These are phyloP conservation scores for Akanthomyces muscarius DNA, from an alignment of 2,329 filamentous ascomycete species.

Conservation along the genomic window DNA sequence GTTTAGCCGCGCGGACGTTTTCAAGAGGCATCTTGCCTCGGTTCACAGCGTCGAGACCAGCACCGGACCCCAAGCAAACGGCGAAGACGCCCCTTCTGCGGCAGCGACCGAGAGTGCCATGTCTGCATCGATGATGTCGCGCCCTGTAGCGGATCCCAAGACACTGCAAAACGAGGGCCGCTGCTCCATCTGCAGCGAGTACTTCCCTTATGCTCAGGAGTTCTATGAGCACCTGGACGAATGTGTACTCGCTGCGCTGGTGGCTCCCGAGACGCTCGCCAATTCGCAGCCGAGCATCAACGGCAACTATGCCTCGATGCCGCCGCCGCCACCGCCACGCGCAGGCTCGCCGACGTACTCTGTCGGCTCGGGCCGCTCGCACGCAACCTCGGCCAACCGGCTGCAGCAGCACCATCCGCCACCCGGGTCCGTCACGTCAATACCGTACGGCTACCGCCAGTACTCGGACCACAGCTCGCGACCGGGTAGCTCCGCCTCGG, in stretches of 20 bases:
- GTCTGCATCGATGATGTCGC: conserved; percentile 4
- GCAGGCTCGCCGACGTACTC: conserved; percentile 2
- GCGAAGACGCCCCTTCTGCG: not conserved
- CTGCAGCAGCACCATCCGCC: not conserved
- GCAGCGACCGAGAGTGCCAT: not conserved
- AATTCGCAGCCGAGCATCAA: not conserved
- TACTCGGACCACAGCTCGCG: conserved; percentile 9
- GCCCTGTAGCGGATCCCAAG: conserved; percentile 12
- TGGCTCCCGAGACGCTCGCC: conserved; percentile 32
- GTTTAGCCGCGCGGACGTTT: conserved; percentile 94
- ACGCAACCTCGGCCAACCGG: conserved; percentile 1
- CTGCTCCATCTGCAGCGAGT: conserved; percentile 82
- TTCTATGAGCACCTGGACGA: conserved; percentile 93
- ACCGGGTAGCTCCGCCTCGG: conserved; percentile 6
- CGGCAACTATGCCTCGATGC: conserved; percentile 1
- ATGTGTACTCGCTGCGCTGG: conserved; percentile 57
- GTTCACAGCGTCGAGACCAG: conserved; percentile 77
- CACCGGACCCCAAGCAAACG: conserved; percentile 3
- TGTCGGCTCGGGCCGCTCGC: conserved; percentile 6
- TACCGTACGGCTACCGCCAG: conserved; percentile 4
- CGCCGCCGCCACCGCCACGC: conserved; percentile 5
- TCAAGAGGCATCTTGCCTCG: conserved; percentile 90
- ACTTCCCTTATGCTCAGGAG: conserved; percentile 82
- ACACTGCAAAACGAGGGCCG: conserved; percentile 37
- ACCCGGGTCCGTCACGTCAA: not conserved